phyloP scores from a whole-genome alignment of 352 stramenopile species.

The Globisporangium carolinianum region DNA sequence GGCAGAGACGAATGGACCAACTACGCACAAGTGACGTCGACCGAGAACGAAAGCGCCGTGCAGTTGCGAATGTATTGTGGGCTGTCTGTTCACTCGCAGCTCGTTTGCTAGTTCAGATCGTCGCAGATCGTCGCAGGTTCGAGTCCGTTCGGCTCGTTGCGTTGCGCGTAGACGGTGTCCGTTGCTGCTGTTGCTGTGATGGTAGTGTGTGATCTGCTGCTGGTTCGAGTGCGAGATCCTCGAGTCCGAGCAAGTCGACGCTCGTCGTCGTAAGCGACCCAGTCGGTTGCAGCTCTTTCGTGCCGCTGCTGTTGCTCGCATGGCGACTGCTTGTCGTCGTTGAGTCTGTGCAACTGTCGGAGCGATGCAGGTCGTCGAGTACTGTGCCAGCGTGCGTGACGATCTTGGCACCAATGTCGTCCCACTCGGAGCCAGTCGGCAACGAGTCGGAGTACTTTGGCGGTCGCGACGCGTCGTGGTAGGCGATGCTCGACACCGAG shows the following conservation, averaged over 20 bases:
- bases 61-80: too few species aligned
- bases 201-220: not conserved
- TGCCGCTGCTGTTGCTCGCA: not conserved
- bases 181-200: not conserved
- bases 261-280: slow-evolving; percentile 7
- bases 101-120: slow-evolving; percentile 7
- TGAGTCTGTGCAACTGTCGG: not conserved
- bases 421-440: slow-evolving; percentile 8
- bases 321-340: not conserved
- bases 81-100: too few species aligned
- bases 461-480: slow-evolving; percentile 16
- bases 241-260: slow-evolving; percentile 24
- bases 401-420: slow-evolving; percentile 37
- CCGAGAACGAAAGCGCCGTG: not conserved
- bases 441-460: slow-evolving; percentile 31
- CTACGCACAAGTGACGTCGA: not conserved
- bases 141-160: slow-evolving; percentile 1
- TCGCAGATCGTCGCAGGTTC: slow-evolving; percentile 9
- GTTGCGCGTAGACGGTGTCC: not conserved
- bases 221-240: slow-evolving; percentile 10
- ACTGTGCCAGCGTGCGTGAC: slow-evolving; percentile 33
- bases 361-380: slow-evolving; percentile 13
- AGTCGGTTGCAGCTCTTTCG: not conserved
- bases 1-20: not conserved
- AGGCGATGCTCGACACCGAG: slow-evolving; percentile 7